Base-by-base conservation (phyloP, 768 basidiomycete species). In the Amanita muscaria region DNA sequence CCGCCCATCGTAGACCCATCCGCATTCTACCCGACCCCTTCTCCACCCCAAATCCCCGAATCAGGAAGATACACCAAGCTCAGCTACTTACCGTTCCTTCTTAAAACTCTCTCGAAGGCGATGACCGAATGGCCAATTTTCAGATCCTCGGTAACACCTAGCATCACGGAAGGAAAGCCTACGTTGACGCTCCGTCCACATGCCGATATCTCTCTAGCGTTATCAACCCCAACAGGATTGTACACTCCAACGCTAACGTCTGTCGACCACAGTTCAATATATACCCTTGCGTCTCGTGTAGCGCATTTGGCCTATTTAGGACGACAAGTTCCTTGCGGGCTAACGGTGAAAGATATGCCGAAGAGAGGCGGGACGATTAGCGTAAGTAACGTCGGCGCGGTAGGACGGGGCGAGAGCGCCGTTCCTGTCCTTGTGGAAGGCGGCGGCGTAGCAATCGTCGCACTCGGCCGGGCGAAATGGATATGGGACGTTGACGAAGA, bases 101-200 rank as follows among this genome's bases (percentile, higher is more conserved):
- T 91, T 53, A 93, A 93, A 59, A 80, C 83, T 0, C 80, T 93
- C 40, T 76, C 83, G 1, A 77, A 71, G 53, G 73, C 87, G 3
- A 87, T 92, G 85, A 64, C 72, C 49, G 79, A 87, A 57, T 88
- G 89, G 87, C 88, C 90, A 0, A 64, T 92, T 38, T 77, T 93
- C 69, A 74, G 85, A 12, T 73, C 84, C 15, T 82, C 83, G 24
- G 80, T 90, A 54, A 77, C 81, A 0, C 29, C 55, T 18, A 33
- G 58, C 3, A 21, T 56, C 34, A 41, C 54, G 25, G 23, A 11
- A 27, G 56, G 7, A 47, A 88, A 81, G 58, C 85, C 85, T 0
- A 77, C 77, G 0, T 65, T 89, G 6, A 83, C 79, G 2, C 58
- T 91, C 46, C 85, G 88, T 16, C 79, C 81, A 11, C 70, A 73